phyloP scores from a whole-genome alignment of 108 stramenopile species.

The Discostella stelligeroides region DNA sequence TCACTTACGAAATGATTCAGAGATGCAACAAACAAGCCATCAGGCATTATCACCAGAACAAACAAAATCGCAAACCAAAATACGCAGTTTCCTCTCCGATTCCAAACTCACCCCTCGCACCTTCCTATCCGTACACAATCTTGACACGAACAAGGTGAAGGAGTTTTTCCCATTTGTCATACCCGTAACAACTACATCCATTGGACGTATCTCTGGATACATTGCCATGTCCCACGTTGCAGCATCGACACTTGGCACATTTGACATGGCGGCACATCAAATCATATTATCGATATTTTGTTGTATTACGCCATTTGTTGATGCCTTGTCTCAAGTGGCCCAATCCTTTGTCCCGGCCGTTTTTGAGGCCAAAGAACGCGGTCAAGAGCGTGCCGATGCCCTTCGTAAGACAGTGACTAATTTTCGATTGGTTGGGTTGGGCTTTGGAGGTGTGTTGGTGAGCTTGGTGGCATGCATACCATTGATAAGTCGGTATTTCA shows the following conservation, averaged over 20 bases:
- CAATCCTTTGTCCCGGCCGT: constrained; percentile 79
- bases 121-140: constrained; percentile 15
- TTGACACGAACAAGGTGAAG: constrained; percentile 30
- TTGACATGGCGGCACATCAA: constrained; percentile 83
- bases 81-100: constrained; percentile 37
- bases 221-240: constrained; percentile 87
- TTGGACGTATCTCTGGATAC: constrained; percentile 79
- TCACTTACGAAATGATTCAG: too few relatives aligned
- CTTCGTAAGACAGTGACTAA: constrained; percentile 58
- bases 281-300: constrained; percentile 80
- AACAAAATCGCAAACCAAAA: constrained; percentile 14
- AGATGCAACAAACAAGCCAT: constrained; percentile 6
- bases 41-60: constrained; percentile 1
- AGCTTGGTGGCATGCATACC: constrained; percentile 62
- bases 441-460: constrained; percentile 67
- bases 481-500: constrained; percentile 65
- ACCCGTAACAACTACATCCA: constrained; percentile 78
- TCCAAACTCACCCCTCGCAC: constrained; percentile 20
- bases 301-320: constrained; percentile 77
- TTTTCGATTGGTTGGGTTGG: constrained; percentile 69
- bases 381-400: constrained; percentile 55
- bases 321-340: constrained; percentile 75
- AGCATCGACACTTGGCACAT: constrained; percentile 65
- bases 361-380: constrained; percentile 38
- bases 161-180: constrained; percentile 72